phyloP scores from a whole-genome alignment of 805 yeast genomes.

The Maudiozyma serrabonitensis region DNA sequence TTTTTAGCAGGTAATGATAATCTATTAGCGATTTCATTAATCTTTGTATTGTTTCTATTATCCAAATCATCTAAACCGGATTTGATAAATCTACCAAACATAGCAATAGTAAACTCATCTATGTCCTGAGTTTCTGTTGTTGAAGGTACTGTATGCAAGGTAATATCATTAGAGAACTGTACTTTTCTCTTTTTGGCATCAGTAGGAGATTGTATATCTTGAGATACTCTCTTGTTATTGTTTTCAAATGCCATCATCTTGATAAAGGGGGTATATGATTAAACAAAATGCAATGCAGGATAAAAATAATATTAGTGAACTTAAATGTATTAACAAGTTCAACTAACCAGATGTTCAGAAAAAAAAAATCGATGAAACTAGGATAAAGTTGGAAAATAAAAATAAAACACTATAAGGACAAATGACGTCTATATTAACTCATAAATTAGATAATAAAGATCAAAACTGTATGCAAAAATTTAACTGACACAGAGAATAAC shows the following conservation, averaged over 20 bases:
- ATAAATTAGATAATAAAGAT: too few species aligned
- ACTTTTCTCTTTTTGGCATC: slow-evolving; percentile 26
- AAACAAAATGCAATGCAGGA: too few species aligned
- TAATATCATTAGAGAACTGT: slow-evolving; percentile 23
- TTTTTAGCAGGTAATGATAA: slow-evolving; percentile 43
- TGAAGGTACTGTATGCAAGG: slow-evolving; percentile 7
- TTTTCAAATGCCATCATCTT: slow-evolving; percentile 28
- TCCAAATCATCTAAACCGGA: slow-evolving; percentile 66
- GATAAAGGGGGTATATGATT: neutral
- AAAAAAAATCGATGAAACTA: too few species aligned
- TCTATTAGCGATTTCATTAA: slow-evolving; percentile 53
- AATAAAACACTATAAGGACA: too few species aligned
- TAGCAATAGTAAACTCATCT: slow-evolving; percentile 26
- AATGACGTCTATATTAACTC: too few species aligned
- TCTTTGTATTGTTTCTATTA: slow-evolving; percentile 44
- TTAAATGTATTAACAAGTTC: too few species aligned
- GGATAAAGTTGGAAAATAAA: too few species aligned
- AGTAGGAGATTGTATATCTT: slow-evolving; percentile 7
- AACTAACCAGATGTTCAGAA: too few species aligned
- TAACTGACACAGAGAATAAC: too few species aligned
- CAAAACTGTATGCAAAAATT: too few species aligned
- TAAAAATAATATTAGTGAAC: too few species aligned
- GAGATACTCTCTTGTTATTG: slow-evolving; percentile 16
- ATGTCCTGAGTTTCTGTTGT: slow-evolving; percentile 6
- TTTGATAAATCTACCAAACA: slow-evolving; percentile 40